Conservation (phyloP, 495 filamentous ascomycete species). For the Lasiosphaeria ovina region DNA sequence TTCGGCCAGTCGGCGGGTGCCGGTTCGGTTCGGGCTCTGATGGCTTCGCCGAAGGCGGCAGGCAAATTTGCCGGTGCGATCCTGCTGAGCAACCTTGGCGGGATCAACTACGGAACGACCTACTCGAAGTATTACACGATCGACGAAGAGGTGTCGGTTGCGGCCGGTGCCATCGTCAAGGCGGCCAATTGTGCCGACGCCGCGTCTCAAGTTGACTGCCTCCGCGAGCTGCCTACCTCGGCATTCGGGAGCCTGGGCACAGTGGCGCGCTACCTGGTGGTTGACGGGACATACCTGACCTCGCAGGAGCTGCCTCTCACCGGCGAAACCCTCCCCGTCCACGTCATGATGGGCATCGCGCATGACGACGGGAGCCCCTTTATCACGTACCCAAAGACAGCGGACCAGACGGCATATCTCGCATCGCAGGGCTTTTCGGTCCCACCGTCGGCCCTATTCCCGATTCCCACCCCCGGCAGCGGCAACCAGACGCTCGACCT, state of each 20-base stretch:
- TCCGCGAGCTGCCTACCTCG: slow-evolving; percentile 40
- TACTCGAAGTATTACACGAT: slow-evolving; percentile 51
- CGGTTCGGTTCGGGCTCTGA: slow-evolving; percentile 50
- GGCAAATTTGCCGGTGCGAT: slow-evolving; percentile 52
- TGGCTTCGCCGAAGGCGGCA: slow-evolving; percentile 50
- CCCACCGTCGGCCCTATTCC: slow-evolving; percentile 37
- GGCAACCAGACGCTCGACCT: slow-evolving; percentile 43
- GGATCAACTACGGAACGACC: slow-evolving; percentile 42
- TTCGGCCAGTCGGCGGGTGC: slow-evolving; percentile 57
- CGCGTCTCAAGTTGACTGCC: slow-evolving; percentile 44
- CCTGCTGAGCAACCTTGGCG: slow-evolving; percentile 48
- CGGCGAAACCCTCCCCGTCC: slow-evolving; percentile 29
- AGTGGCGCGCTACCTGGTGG: slow-evolving; percentile 41
- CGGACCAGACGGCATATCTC: slow-evolving; percentile 37
- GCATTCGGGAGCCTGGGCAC: slow-evolving; percentile 28
- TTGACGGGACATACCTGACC: slow-evolving; percentile 48
- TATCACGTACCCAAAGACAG: slow-evolving; percentile 38
- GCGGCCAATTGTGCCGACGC: slow-evolving; percentile 43
- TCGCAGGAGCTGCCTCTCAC: slow-evolving; percentile 32
- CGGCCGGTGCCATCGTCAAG: slow-evolving; percentile 40
- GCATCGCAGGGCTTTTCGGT: slow-evolving; percentile 37
- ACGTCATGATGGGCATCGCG: slow-evolving; percentile 48
- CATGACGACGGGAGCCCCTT: slow-evolving; percentile 51
- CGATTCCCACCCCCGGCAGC: slow-evolving; percentile 23
- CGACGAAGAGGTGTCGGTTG: slow-evolving; percentile 35